These are phyloP conservation scores for Allodekkera sacchari DNA, from an alignment of 805 yeast genomes.

Conservation along the genomic window DNA sequence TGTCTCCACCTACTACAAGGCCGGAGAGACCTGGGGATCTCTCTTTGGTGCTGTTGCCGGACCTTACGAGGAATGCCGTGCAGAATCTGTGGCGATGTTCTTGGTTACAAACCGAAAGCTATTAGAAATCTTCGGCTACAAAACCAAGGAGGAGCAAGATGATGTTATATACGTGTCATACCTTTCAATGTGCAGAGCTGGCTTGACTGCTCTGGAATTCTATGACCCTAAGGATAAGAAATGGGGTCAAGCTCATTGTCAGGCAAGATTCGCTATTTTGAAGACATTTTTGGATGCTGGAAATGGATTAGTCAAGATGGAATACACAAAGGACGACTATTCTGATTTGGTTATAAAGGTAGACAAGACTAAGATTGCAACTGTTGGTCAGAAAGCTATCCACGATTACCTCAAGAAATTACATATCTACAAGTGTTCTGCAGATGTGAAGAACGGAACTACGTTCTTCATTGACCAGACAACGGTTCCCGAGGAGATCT, in stretches of 20 bases:
- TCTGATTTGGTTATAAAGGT: conserved; percentile 54
- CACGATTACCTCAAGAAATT: conserved; percentile 62
- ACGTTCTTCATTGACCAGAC: conserved; percentile 60
- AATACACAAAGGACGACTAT: conserved; percentile 37
- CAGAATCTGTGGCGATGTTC: conserved; percentile 82
- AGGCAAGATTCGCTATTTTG: conserved; percentile 81
- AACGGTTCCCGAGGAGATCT: conserved; percentile 53
- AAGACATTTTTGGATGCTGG: conserved; percentile 65
- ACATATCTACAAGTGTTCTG: conserved; percentile 75
- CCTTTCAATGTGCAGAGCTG: conserved; percentile 82
- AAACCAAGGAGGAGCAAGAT: conserved; percentile 47
- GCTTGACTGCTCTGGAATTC: conserved; percentile 70
- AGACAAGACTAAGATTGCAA: conserved; percentile 54
- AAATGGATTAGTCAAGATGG: conserved; percentile 46
- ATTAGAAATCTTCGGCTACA: conserved; percentile 66
- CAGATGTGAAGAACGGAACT: conserved; percentile 57
- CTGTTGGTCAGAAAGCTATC: conserved; percentile 66
- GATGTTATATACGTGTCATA: conserved; percentile 61
- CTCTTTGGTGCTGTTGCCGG: conserved; percentile 77
- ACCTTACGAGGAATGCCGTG: conserved; percentile 88
- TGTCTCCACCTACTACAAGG: conserved; percentile 59
- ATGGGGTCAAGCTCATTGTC: conserved; percentile 97
- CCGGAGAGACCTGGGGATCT: conserved; percentile 88
- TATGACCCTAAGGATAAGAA: conserved; percentile 77
- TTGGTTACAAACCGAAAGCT: conserved; percentile 62